Evolutionary conservation across 345 rosid species (phyloP).

Genomic region (Arabidopsis arenosa): DNA sequence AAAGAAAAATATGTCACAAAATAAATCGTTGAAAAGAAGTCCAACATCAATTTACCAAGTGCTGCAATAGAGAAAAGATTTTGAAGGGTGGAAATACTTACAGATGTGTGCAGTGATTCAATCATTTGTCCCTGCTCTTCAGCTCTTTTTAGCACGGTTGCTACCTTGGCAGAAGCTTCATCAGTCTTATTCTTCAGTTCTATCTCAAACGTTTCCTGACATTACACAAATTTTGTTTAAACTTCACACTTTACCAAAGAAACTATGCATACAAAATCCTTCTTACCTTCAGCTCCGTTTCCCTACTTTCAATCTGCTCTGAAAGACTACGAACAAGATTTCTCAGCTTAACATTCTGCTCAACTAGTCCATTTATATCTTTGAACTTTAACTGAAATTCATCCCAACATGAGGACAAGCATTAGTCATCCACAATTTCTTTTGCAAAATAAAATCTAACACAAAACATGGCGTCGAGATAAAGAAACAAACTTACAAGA

Average conservation of each 20-base stretch:
- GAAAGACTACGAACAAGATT: slow-evolving; percentile 85
- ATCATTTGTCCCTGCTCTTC: slow-evolving; percentile 94
- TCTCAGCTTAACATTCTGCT: slow-evolving; percentile 93
- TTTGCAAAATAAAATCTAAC: slow-evolving; percentile 12
- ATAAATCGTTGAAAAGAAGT: slow-evolving; percentile 19
- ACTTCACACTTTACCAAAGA: slow-evolving; percentile 13
- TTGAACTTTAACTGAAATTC: slow-evolving; percentile 77
- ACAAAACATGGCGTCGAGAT: slow-evolving; percentile 19
- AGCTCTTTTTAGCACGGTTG: slow-evolving; percentile 79
- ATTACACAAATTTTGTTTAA: slow-evolving; percentile 32
- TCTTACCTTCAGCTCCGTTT: slow-evolving; percentile 83
- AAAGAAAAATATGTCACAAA: slow-evolving; percentile 18
- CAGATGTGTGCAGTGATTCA: slow-evolving; percentile 90
- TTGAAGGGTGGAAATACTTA: slow-evolving; percentile 47
- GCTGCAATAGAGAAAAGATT: slow-evolving; percentile 12
- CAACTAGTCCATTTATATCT: slow-evolving; percentile 94
- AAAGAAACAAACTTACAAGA: slow-evolving; percentile 57
- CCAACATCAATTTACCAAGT: slow-evolving; percentile 13
- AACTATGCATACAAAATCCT: not conserved
- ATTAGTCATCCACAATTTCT: slow-evolving; percentile 22
- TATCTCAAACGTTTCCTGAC: slow-evolving; percentile 71
- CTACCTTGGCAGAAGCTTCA: slow-evolving; percentile 86
- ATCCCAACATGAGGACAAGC: slow-evolving; percentile 37
- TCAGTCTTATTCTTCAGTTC: slow-evolving; percentile 72
- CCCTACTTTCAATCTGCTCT: slow-evolving; percentile 71